Evolutionary conservation across 2,329 filamentous ascomycete genomes (phyloP), one percentile per base, ranked within the genome.

Genomic region (Metarhizium sp.): DNA sequence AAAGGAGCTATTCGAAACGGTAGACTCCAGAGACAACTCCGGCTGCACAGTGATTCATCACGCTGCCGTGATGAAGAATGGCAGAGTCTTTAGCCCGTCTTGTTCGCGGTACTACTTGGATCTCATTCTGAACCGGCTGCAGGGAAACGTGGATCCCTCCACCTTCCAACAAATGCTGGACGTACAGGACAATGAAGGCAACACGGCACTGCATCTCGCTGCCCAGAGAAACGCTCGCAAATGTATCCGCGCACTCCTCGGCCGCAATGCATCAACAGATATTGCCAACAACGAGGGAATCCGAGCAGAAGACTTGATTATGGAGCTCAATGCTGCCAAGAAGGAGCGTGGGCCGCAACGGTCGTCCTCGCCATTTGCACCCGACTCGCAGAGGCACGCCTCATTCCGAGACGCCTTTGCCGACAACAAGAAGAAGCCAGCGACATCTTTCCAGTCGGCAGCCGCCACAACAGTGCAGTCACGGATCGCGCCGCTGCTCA

Each of bases 61-160:
- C 68, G 92, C 95, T 47, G 90, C 92, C 18, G 87, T 88, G 53
- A 92, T 92, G 63, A 95, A 92, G 56, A 85, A 86, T 62, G 89
- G 87, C 53, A 87, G 90, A 52, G 74, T 81, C 5, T 88, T 88
- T 58, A 96, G 92, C 70, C 91, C 92, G 67, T 86, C 88, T 25
- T 95, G 89, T 65, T 91, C 92, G 36, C 82, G 90, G 38, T 97
- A 97, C 69, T 99, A 99, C 71, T 81, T 96, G 36, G 92, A 97
- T 69, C 87, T 87, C 60, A 86, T 97, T 59, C 78, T 97, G 55
- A 92, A 95, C 70, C 91, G 87, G 68, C 81, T 99, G 58, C 83
- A 86, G 59, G 90, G 95, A 64, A 83, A 85, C 1, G 83, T 88
- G 61, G 84, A 90, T 5, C 86, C 86, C 8, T 82, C 86, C 55